Base-by-base conservation (phyloP, 1,284 basidiomycete species). In the Peniophora sp. region DNA sequence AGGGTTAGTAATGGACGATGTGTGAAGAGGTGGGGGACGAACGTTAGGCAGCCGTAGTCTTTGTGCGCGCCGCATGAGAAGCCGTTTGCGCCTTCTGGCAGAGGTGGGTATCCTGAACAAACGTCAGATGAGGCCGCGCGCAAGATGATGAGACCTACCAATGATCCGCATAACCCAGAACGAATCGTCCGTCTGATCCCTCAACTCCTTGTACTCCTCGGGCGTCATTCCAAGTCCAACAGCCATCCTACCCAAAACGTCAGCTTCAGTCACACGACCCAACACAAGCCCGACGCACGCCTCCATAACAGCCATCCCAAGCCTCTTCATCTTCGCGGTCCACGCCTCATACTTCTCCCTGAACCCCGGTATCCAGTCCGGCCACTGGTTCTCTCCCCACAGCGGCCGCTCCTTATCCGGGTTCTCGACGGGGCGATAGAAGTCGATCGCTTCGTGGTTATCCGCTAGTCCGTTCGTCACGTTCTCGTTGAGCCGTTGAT, bases 141-240 rank as follows among this genome's bases (percentile, higher is more conserved):
- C 27, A 43, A 39, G 18, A 44, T 49, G 51, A 37, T 24, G 22
- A n/a, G 20, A 59, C 70, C 39, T 51, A 85, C 87, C 89, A 52
- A 92, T 88, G 2, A 85, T 70, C 3, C 92, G 76, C 86, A 92
- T 85, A 6, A 84, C 79, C 92, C 92, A 94, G 61, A 94, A 95
- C 55, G 81, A 84, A 58, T 92, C 79, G 55, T 90, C 79, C 0
- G 92, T 82, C 60, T 85, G 76, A 20, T 64, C 62, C 23, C 75
- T 76, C 48, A 93, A 69, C 0, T 77, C 75, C 22, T 69, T 53
- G 85, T 87, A 89, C 63, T 94, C 91, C 2, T 79, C 76, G 0
- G 64, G 54, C 3, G 73, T 74, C 81, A 91, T 78, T 5, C 85
- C 85, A 6, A 94, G 68, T 2, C 91, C 92, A 54, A 75, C 69